Conservation (phyloP, 148 eudicot genomes). For the Agrostemma githago region DNA sequence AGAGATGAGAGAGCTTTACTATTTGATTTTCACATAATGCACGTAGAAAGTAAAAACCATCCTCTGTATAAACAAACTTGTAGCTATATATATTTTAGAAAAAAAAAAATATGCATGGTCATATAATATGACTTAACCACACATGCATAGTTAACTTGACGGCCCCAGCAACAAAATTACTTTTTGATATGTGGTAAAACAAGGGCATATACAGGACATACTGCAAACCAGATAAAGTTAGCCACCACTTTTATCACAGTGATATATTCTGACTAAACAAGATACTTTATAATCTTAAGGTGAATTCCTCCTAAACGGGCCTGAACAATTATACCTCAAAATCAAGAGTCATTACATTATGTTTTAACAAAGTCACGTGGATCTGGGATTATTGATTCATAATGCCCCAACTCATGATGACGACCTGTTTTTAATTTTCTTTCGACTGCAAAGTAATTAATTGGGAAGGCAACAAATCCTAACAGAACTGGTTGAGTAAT, state of each 20-base stretch:
- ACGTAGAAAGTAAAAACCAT: neutral
- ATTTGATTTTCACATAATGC: neutral
- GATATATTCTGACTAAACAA: neutral
- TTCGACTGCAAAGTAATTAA: no score
- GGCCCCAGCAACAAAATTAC: neutral
- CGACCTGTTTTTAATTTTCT: no score
- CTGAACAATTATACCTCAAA: no score
- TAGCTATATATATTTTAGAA: neutral
- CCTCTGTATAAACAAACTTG: neutral
- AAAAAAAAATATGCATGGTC: neutral
- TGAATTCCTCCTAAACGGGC: neutral
- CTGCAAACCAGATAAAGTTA: neutral
- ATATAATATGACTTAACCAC: neutral
- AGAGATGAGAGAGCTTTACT: neutral
- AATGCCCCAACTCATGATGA: no score
- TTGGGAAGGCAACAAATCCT: neutral
- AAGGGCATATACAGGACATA: neutral
- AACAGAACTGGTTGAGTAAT: neutral
- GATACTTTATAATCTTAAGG: neutral
- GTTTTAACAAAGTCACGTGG: neutral
- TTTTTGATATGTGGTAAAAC: neutral
- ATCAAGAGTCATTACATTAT: neutral
- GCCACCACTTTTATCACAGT: neutral
- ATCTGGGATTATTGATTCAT: neutral
- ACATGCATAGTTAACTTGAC: neutral